Evolutionary conservation across 305 asterid genomes (phyloP).

Genomic region (Solanum hybrid): DNA sequence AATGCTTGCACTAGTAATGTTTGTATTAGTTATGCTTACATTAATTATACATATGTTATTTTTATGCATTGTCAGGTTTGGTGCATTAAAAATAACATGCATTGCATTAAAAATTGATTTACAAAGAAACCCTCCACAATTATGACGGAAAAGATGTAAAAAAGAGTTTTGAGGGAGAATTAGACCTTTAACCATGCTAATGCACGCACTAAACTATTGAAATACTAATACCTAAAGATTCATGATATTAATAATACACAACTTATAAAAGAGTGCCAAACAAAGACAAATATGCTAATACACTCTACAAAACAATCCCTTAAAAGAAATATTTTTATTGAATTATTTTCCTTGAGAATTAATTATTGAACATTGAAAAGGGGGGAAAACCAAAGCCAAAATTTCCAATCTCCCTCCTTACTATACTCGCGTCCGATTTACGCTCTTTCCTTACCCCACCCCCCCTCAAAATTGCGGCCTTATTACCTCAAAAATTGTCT

Average conservation of each 20-base stretch:
- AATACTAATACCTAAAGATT: neutral
- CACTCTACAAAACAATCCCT: too few relatives aligned
- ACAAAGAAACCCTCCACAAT: too few relatives aligned
- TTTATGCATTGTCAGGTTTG: neutral
- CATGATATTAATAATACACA: neutral
- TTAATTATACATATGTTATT: neutral
- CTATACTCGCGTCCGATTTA: neutral
- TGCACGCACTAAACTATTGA: neutral
- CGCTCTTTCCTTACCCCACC: neutral
- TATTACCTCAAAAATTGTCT: neutral
- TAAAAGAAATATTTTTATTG: neutral
- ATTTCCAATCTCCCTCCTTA: neutral
- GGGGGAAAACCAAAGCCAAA: neutral
- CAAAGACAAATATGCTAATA: too few relatives aligned
- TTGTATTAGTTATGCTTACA: neutral
- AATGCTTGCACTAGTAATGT: neutral
- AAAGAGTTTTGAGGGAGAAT: neutral
- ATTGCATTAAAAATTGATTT: neutral
- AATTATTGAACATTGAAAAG: neutral
- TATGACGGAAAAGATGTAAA: too few relatives aligned
- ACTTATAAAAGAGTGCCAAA: neutral
- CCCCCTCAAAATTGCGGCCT: neutral
- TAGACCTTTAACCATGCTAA: neutral
- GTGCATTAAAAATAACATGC: too few relatives aligned
- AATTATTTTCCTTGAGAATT: neutral